A percentile compares a stretch with the other conserved stretches of the same genome.
Conservation (phyloP, 768 basidiomycete genomes). For the Suillus subaureus region DNA sequence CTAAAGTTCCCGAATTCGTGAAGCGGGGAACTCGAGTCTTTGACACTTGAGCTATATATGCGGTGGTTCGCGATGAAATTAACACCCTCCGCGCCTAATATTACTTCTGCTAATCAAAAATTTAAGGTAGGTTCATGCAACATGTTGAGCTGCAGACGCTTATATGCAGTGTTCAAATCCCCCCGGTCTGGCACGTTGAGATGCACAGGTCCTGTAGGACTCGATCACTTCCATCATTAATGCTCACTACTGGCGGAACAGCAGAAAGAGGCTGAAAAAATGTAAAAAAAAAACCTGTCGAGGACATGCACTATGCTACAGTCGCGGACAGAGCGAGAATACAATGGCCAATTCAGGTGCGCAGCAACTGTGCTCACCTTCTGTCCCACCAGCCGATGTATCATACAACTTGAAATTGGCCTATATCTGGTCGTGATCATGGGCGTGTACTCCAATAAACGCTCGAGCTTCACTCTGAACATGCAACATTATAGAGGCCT, state of each 20-base stretch:
- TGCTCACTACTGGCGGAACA: too few relatives aligned
- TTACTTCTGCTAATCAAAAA: background rate
- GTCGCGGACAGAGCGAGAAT: background rate
- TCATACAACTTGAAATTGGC: background rate
- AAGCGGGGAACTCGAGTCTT: background rate
- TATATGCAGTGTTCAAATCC: background rate
- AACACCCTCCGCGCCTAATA: background rate
- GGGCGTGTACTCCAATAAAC: background rate
- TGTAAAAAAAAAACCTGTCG: background rate
- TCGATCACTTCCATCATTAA: background rate
- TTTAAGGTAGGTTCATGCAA: background rate
- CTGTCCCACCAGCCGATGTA: background rate
- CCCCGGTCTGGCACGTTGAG: background rate
- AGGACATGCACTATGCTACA: background rate
- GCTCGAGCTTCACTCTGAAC: background rate
- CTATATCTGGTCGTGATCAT: background rate
- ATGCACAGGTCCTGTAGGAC: background rate
- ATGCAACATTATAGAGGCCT: background rate
- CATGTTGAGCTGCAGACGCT: background rate
- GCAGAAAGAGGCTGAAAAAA: background rate
- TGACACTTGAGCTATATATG: background rate
- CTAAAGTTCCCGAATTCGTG: background rate
- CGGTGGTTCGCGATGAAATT: background rate
- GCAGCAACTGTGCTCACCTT: background rate
- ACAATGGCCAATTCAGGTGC: background rate